A percentile compares a stretch with the other conserved stretches of the same genome.
Conservation (phyloP, 2,329 filamentous ascomycete genomes). For the Ambrosiella beaveri region DNA sequence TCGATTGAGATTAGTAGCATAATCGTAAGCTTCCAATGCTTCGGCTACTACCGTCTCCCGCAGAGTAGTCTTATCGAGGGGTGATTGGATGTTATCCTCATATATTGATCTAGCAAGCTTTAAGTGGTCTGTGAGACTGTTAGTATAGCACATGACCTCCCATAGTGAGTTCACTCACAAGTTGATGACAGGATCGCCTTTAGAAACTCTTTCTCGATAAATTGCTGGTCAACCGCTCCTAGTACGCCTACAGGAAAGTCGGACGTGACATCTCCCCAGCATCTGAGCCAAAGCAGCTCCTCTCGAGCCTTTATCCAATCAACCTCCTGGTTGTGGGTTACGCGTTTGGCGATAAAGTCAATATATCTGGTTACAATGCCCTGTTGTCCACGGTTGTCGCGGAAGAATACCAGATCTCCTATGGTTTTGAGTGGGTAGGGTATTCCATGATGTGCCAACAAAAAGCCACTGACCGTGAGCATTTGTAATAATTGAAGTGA, state of each 20-base stretch:
- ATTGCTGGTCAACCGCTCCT: slow-evolving; percentile 40
- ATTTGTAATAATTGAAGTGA: slow-evolving; percentile 16
- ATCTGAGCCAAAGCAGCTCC: slow-evolving; percentile 55
- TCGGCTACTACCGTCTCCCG: slow-evolving; percentile 44
- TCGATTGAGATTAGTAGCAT: slow-evolving; percentile 64
- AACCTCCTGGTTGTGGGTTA: slow-evolving; percentile 41
- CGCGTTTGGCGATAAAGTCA: slow-evolving; percentile 30
- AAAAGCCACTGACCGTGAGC: slow-evolving; percentile 38
- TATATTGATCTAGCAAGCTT: slow-evolving; percentile 45
- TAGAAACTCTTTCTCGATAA: slow-evolving; percentile 54
- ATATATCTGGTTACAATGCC: slow-evolving; percentile 42
- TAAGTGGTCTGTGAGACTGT: slow-evolving; percentile 30
- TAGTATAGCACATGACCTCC: not conserved
- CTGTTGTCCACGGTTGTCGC: slow-evolving; percentile 47
- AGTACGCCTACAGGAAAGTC: slow-evolving; percentile 41
- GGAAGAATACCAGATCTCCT: slow-evolving; percentile 46
- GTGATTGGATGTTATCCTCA: slow-evolving; percentile 31
- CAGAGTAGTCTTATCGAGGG: slow-evolving; percentile 33
- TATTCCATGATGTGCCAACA: slow-evolving; percentile 34
- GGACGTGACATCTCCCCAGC: slow-evolving; percentile 41
- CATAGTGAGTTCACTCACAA: slow-evolving; percentile 28
- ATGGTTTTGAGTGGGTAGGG: slow-evolving; percentile 34
- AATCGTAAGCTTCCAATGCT: slow-evolving; percentile 58
- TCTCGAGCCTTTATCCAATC: slow-evolving; percentile 45
- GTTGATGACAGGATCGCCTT: slow-evolving; percentile 46